Conservation (phyloP, 257 asterid genomes). For the Phtheirospermum japonicum region DNA sequence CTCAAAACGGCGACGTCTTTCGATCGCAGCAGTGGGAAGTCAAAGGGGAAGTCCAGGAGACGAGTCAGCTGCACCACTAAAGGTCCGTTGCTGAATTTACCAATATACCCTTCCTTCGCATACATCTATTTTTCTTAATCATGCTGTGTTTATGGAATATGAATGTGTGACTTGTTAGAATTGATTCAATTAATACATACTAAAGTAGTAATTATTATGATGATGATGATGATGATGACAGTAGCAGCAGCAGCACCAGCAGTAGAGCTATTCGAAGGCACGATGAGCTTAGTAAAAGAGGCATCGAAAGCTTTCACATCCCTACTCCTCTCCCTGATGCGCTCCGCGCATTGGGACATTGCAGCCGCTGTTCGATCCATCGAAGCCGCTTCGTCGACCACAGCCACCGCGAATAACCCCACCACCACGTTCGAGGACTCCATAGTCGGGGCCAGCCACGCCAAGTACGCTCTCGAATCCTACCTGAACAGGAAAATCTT, state of each 20-base stretch:
- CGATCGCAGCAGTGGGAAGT: conserved; percentile 43
- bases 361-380: conserved; percentile 93
- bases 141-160: too few relatives aligned
- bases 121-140: too few relatives aligned
- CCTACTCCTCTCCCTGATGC: conserved; percentile 87
- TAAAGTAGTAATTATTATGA: too few relatives aligned
- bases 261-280: conserved; percentile 62
- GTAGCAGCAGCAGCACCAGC: conserved; percentile 66
- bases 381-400: conserved; percentile 68
- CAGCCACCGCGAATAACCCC: conserved; percentile 29
- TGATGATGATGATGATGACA: too few relatives aligned
- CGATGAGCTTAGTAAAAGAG: conserved; percentile 65
- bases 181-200: too few relatives aligned
- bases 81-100: conserved; percentile 40
- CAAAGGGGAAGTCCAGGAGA: conserved; percentile 68
- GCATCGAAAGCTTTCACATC: conserved; percentile 79
- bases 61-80: conserved; percentile 69
- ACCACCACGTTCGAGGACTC: conserved; percentile 48
- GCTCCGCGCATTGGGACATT: conserved; percentile 89
- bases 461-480: conserved; percentile 80
- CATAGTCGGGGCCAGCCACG: conserved; percentile 64
- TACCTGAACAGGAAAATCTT: conserved; percentile 79
- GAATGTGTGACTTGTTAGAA: too few relatives aligned
- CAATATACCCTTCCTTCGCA: conserved; percentile 18
- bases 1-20: conserved; percentile 60